Evolutionary conservation across 768 basidiomycete genomes (phyloP).

Genomic region (Psilocybe azurescens): DNA sequence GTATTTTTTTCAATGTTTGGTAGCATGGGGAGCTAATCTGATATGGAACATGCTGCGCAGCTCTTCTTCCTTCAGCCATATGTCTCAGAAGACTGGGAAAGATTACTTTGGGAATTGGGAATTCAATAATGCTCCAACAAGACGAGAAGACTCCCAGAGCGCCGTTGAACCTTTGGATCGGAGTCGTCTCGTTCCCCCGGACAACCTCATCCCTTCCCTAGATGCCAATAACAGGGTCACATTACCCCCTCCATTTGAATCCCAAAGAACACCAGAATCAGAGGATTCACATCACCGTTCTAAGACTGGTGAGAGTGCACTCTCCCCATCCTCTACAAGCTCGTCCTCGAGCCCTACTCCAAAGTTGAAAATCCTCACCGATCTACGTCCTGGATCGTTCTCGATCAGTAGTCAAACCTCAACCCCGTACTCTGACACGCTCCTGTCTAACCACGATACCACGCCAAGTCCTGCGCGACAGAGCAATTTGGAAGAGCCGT

Average conservation of each 20-base stretch:
- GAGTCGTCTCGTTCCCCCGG: too few species aligned
- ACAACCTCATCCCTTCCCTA: too few species aligned
- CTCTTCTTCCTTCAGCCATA: too few species aligned
- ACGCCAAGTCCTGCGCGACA: neutral
- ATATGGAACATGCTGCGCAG: too few species aligned
- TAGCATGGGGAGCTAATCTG: too few species aligned
- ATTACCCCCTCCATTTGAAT: neutral
- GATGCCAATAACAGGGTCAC: too few species aligned
- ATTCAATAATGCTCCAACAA: too few species aligned
- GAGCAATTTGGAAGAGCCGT: neutral
- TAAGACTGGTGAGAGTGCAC: neutral
- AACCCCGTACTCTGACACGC: conserved; percentile 1
- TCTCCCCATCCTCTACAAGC: neutral
- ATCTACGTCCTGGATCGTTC: neutral
- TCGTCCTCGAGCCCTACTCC: neutral
- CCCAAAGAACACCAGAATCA: neutral
- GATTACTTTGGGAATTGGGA: too few species aligned
- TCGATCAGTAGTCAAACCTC: neutral
- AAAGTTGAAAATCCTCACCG: neutral
- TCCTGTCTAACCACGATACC: neutral
- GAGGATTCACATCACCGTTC: neutral
- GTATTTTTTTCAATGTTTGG: too few species aligned
- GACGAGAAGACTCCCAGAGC: too few species aligned
- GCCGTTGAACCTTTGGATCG: too few species aligned
- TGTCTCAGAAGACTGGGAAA: too few species aligned